Evolutionary conservation across 352 stramenopile species (phyloP), one percentile per base, ranked within the genome.

Genomic region (Phytopythium kandeliae): DNA sequence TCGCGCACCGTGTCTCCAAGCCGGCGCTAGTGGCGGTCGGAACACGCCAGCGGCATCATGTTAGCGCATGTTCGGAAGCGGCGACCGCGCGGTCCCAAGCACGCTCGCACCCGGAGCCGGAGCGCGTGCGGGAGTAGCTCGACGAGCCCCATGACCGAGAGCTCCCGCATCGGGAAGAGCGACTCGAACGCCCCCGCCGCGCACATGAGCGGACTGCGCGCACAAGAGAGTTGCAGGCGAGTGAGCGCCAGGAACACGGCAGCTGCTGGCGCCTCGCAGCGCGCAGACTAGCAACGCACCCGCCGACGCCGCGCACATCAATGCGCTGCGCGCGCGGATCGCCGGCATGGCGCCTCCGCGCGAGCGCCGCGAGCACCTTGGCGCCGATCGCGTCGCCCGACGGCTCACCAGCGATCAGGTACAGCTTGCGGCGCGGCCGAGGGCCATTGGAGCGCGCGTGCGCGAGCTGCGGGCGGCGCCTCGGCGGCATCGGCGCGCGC

Each of bases 301-400:
- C 79, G 54, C 78, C 78, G 46, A 92, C 65, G 55, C 80, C 80
- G 54, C 63, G 64, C 36, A 86, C 69, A 19, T 66, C 54, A n/a
- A 86, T 34, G 22, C 19, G 35, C n/a, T 44, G 57, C 21, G 26
- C 51, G 22, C 41, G 53, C 48, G 38, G 48, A 11, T 64, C 33
- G 47, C 33, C 50, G 15, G 24, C 24, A 3, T 2, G 40, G 13
- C 50, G 16, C 21, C 71, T 48, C 12, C 69, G 59, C 47, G 65
- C 48, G 24, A 92, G 44, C 16, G 78, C 76, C 13, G 54, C 59
- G 54, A 92, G 73, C 35, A 82, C 65, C 62, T 91, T 89, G 53
- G 67, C 68, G 24, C 80, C 80, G 36, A 92, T 89, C n/a, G 74
- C 76, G 45, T 91, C 80, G 19, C 80, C 75, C 26, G 80, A 92